phyloP scores from a whole-genome alignment of 345 rosid species.

The Rhizophora apiculata region DNA sequence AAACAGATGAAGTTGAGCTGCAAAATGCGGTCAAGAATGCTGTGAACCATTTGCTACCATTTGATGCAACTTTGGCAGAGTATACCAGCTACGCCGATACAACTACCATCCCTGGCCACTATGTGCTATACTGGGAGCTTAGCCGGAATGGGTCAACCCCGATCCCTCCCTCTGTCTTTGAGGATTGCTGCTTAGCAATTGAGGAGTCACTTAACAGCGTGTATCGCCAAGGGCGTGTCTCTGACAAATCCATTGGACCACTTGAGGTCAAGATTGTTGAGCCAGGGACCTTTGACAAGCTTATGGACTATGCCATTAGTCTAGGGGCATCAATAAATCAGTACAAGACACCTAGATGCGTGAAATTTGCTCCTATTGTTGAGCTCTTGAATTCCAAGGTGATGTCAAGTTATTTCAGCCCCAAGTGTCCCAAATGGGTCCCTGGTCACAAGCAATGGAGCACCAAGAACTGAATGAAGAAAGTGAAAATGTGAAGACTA shows the following conservation, averaged over 20 bases:
- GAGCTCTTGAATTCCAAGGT: slow-evolving; percentile 86
- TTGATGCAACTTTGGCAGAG: slow-evolving; percentile 70
- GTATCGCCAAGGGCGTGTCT: slow-evolving; percentile 82
- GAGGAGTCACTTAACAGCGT: slow-evolving; percentile 96
- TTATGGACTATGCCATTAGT: slow-evolving; percentile 96
- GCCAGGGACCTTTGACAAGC: slow-evolving; percentile 89
- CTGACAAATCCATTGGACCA: slow-evolving; percentile 89
- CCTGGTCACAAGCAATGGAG: slow-evolving; percentile 90
- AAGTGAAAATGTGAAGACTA: slow-evolving; percentile 11
- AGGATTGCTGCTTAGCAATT: slow-evolving; percentile 84
- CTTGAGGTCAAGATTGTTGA: slow-evolving; percentile 89
- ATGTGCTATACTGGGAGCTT: slow-evolving; percentile 88
- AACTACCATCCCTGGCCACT: slow-evolving; percentile 72
- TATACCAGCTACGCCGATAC: slow-evolving; percentile 93
- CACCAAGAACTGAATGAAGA: slow-evolving; percentile 15
- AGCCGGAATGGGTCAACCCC: slow-evolving; percentile 59
- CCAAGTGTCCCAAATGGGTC: slow-evolving; percentile 92
- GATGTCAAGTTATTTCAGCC: slow-evolving; percentile 59
- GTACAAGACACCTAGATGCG: slow-evolving; percentile 96
- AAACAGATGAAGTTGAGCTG: slow-evolving; percentile 96
- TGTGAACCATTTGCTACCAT: slow-evolving; percentile 68
- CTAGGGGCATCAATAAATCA: slow-evolving; percentile 90
- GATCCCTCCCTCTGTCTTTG: slow-evolving; percentile 82
- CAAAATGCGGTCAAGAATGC: slow-evolving; percentile 88
- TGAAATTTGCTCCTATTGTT: slow-evolving; percentile 83